These are phyloP conservation scores for Acer saccharum DNA, from an alignment of 345 rosid genomes.

Conservation along the genomic window DNA sequence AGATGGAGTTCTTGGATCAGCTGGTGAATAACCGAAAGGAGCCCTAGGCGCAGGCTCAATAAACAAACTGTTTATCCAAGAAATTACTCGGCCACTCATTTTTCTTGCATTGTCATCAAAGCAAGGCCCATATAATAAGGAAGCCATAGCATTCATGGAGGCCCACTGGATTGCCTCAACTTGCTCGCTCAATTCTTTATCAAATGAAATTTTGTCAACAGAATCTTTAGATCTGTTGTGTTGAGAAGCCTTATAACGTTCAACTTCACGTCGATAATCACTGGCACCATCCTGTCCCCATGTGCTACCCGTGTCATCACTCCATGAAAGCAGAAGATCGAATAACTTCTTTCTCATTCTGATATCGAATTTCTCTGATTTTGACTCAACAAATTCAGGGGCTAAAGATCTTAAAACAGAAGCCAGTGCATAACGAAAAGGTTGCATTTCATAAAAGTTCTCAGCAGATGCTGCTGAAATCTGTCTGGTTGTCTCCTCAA, in stretches of 20 bases:
- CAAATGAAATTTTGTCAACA: constrained; percentile 86
- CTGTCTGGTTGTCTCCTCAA: constrained; percentile 82
- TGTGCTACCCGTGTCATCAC: constrained; percentile 77
- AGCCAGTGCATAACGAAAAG: constrained; percentile 91
- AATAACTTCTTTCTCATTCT: constrained; percentile 86
- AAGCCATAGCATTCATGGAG: constrained; percentile 96
- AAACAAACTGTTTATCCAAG: constrained; percentile 97
- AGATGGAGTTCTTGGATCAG: constrained; percentile 90
- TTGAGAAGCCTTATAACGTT: constrained; percentile 91
- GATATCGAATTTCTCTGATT: constrained; percentile 87
- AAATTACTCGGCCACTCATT: constrained; percentile 95
- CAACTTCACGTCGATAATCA: constrained; percentile 98
- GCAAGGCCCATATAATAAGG: constrained; percentile 93
- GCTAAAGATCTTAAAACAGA: constrained; percentile 88
- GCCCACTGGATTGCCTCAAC: constrained; percentile 97
- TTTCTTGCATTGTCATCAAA: constrained; percentile 99
- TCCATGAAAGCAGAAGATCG: constrained; percentile 91
- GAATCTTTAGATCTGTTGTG: constrained; percentile 95
- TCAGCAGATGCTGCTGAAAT: constrained; percentile 60
- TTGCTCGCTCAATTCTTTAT: constrained; percentile 90
- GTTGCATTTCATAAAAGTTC: constrained; percentile 86
- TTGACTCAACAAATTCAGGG: constrained; percentile 93
- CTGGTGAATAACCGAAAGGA: constrained; percentile 95
- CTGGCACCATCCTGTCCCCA: constrained; percentile 87
- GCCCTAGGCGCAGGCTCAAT: constrained; percentile 95